Base-by-base conservation (phyloP, 768 basidiomycete genomes). In the Mrakia frigida region DNA sequence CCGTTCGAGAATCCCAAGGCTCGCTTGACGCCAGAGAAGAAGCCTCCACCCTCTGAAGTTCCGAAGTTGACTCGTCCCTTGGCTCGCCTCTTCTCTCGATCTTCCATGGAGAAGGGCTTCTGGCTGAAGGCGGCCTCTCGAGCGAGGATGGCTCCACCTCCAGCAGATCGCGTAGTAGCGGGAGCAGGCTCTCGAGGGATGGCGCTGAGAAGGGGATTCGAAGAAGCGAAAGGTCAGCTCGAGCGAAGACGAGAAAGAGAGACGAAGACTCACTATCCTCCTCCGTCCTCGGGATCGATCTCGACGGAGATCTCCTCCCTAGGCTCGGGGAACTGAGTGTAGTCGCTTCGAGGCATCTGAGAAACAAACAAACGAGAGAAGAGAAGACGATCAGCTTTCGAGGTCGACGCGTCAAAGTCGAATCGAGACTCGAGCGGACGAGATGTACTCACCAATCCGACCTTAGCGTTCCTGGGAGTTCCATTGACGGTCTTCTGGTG, bases 61-160 rank as follows among this genome's bases (percentile, higher is more conserved):
- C 39, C 67, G 41, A 46, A 31, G 56, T 56, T 60, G 35, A 60
- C 39, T 37, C 71, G 39, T 35, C 71, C 71, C 39, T 60, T 56
- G 23, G 71, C 52, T 73, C 71, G 52, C 23, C 46, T 28, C 56
- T 60, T 73, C 37, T 73, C 71, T 73, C 71, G 71, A 13, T 73
- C 56, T 33, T 73, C 53, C 52, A 73, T 73, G 33, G 37, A 73
- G 53, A 59, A 43, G 23, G 71, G 53, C 33, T 73, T 73, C 46
- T 56, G 56, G 33, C 33, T 39, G 25, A 73, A 73, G 31, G 71
- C 71, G 33, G 35, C 52, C 16, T 56, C 53, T 25, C 46, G 39
- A 39, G 71, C 71, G 35, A 73, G 35, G 71, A 73, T 60, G 53
- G 53, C 71, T 21, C 37, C 56, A 0, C 37, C 37, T n/a, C 71